Conservation (phyloP, 2,329 filamentous ascomycete genomes). For the Pseudocercospora fijiensis region DNA sequence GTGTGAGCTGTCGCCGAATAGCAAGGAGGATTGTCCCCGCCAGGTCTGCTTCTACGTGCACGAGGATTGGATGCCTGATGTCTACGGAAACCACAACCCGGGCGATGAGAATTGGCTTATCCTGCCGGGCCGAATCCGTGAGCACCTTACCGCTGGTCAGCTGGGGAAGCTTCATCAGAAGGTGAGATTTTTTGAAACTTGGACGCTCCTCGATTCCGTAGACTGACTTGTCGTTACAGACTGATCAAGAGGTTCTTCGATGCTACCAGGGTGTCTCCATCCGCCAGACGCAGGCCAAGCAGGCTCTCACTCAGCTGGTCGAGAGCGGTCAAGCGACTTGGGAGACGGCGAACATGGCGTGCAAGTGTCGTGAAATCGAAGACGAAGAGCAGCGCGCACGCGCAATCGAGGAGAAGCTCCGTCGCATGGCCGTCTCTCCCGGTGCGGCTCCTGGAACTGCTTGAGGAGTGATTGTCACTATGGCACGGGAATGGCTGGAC, state of each 20-base stretch:
- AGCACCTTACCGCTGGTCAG: constrained; percentile 19
- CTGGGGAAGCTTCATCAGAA: constrained; percentile 11
- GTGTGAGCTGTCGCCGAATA: constrained; percentile 20
- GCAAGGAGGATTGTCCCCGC: constrained; percentile 20
- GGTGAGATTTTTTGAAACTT: too few relatives aligned
- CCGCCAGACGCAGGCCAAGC: constrained; percentile 10
- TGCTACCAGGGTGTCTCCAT: constrained; percentile 11
- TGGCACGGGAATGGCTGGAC: constrained; percentile 2
- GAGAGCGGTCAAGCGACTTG: constrained; percentile 15
- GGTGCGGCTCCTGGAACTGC: neutral
- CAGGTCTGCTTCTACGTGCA: constrained; percentile 27
- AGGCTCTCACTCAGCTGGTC: constrained; percentile 12
- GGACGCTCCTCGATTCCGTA: too few relatives aligned
- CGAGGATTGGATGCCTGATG: constrained; percentile 25
- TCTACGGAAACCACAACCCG: constrained; percentile 21
- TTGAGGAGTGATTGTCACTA: neutral
- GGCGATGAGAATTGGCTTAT: constrained; percentile 21
- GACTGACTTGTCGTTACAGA: neutral
- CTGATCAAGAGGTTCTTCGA: constrained; percentile 9
- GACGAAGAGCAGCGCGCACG: constrained; percentile 7
- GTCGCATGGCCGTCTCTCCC: constrained; percentile 7
- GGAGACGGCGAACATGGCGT: constrained; percentile 18
- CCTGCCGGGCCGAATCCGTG: constrained; percentile 22
- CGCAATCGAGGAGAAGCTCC: constrained; percentile 10
- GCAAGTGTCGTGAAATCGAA: constrained; percentile 15